Percentiles rank a stretch among this genome's conserved stretches.
Conservation (phyloP, 768 basidiomycete genomes). For the Serendipita sp. region DNA sequence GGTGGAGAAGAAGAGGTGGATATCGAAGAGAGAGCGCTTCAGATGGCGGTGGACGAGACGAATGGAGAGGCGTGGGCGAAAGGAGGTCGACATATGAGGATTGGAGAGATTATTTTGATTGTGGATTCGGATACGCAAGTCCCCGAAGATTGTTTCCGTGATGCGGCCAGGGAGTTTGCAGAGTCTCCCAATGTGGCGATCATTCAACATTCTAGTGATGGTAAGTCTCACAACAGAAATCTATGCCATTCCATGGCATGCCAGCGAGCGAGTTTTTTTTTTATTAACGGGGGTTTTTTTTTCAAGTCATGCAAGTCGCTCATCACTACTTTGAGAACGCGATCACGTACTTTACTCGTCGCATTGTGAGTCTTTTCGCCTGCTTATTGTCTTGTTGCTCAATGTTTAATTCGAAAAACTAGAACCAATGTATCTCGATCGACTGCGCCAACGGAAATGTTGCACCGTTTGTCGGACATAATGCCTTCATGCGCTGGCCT, state of each 20-base stretch:
- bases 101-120: constrained; percentile 67
- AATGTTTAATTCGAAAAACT: neutral
- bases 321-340: constrained; percentile 85
- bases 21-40: constrained; percentile 58
- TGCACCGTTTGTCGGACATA: constrained; percentile 74
- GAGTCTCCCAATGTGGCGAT: constrained; percentile 75
- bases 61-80: constrained; percentile 51
- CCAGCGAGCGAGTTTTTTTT: neutral
- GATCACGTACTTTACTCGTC: constrained; percentile 72
- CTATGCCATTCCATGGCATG: neutral
- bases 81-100: constrained; percentile 46
- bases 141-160: constrained; percentile 79
- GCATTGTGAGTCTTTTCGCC: constrained; percentile 48
- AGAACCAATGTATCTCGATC: constrained; percentile 6
- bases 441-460: constrained; percentile 62
- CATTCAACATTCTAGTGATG: constrained; percentile 68
- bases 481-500: constrained; percentile 80
- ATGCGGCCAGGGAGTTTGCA: constrained; percentile 72
- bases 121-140: constrained; percentile 71
- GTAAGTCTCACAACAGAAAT: constrained; percentile 11
- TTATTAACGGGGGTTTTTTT: constrained; percentile 7
- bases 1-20: constrained; percentile 28
- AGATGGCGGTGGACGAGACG: constrained; percentile 58
- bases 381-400: constrained; percentile 33
- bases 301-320: constrained; percentile 67